Percentiles rank a stretch among this genome's conserved stretches.
Conservation (phyloP, 2,329 filamentous ascomycete genomes). For the Aureobasidium mangrovei region DNA sequence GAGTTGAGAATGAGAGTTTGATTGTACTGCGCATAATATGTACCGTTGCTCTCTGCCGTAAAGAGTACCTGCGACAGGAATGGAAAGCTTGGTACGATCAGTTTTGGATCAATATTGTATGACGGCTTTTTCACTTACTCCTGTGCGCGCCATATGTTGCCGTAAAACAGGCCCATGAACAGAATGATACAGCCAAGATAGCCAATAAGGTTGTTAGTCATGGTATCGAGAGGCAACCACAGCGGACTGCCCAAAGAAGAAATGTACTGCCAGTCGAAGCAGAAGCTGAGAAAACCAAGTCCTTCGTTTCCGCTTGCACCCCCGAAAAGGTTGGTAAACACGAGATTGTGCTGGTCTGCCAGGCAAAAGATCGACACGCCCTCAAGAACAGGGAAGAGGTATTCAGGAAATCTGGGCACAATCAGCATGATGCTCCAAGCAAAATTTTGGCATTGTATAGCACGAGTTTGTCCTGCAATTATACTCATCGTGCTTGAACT, state of each 20-base stretch:
- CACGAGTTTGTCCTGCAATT: too few relatives aligned
- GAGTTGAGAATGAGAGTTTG: conserved; percentile 35
- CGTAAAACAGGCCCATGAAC: conserved; percentile 35
- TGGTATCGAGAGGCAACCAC: conserved; percentile 32
- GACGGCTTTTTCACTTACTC: conserved; percentile 7
- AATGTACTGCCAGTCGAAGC: conserved; percentile 40
- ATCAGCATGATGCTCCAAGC: not conserved
- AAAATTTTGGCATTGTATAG: too few relatives aligned
- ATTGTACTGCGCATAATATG: conserved; percentile 33
- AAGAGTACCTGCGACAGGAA: conserved; percentile 38
- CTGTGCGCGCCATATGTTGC: conserved; percentile 34
- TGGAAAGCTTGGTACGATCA: conserved; percentile 26
- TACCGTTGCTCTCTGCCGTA: conserved; percentile 27
- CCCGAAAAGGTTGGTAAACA: conserved; percentile 44
- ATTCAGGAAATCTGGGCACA: conserved; percentile 32
- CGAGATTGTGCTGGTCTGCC: conserved; percentile 33
- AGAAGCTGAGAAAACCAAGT: conserved; percentile 34
- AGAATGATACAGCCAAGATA: conserved; percentile 31
- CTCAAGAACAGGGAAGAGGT: conserved; percentile 37
- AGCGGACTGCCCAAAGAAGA: conserved; percentile 28
- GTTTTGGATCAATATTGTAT: not conserved
- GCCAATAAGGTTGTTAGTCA: conserved; percentile 34
- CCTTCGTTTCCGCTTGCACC: conserved; percentile 41
- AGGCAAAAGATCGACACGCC: conserved; percentile 40
- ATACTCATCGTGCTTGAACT: too few relatives aligned